Conservation (phyloP, 2,329 filamentous ascomycete species). For the Calonectria hawksworthii region DNA sequence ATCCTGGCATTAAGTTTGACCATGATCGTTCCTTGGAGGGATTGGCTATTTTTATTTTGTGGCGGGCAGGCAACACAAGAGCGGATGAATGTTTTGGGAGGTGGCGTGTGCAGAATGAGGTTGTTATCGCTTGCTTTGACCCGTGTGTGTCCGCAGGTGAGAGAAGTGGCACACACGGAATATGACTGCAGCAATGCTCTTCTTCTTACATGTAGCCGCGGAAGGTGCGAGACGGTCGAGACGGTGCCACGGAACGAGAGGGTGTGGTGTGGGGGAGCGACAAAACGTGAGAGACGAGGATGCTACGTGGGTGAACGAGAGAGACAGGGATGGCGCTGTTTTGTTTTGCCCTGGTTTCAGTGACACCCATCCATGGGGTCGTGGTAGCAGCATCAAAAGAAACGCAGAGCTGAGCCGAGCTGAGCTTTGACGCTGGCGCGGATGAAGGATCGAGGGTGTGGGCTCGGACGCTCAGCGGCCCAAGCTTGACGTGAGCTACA, state of each 20-base stretch:
- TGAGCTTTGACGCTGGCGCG: slow-evolving; percentile 16
- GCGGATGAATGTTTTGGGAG: neutral
- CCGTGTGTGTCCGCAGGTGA: slow-evolving; percentile 10
- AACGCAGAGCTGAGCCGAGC: slow-evolving; percentile 26
- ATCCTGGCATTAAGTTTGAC: neutral
- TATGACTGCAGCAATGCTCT: neutral
- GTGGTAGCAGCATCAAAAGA: neutral
- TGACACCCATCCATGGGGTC: slow-evolving; percentile 5
- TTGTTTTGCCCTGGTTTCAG: slow-evolving; percentile 28
- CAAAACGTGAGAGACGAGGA: slow-evolving; percentile 17
- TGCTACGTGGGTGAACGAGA: slow-evolving; percentile 6
- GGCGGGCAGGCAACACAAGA: neutral
- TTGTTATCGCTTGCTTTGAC: slow-evolving; percentile 2
- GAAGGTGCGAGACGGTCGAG: slow-evolving; percentile 2
- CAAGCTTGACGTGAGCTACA: slow-evolving; percentile 9
- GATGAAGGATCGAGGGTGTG: neutral
- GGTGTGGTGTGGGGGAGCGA: slow-evolving; percentile 9
- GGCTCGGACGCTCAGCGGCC: slow-evolving; percentile 9
- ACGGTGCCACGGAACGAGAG: slow-evolving; percentile 9
- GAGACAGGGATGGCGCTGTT: slow-evolving; percentile 21
- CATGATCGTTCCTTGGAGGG: slow-evolving; percentile 17
- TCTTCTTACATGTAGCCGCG: neutral
- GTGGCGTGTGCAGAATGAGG: slow-evolving; percentile 6
- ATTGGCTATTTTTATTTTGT: slow-evolving; percentile 12
- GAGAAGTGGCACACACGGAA: neutral